These are phyloP conservation scores for Fomes fomentarius DNA, from an alignment of 1,284 basidiomycete species.

Conservation along the genomic window DNA sequence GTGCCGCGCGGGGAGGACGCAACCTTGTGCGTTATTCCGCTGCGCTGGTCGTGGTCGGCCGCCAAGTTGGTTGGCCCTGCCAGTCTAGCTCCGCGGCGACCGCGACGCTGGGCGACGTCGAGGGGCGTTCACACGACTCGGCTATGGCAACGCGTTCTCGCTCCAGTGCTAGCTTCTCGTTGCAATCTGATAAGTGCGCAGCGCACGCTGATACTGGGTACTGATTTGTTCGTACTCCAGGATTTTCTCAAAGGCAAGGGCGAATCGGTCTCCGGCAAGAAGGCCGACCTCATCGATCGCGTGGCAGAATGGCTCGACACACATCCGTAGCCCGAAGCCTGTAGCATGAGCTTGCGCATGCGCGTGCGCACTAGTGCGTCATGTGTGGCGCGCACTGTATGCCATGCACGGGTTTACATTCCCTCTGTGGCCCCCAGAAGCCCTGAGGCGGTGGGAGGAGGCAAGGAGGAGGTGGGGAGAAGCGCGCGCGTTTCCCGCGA, in stretches of 20 bases:
- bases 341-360: too few species aligned
- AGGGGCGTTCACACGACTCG: conserved; percentile 7
- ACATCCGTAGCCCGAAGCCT: conserved; percentile 31
- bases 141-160: conserved; percentile 17
- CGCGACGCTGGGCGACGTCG: conserved; percentile 7
- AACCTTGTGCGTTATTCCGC: neutral
- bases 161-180: neutral
- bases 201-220: conserved; percentile 19
- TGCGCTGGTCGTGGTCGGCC: neutral
- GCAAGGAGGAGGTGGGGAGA: neutral
- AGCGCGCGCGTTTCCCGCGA: conserved; percentile 18
- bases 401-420: neutral
- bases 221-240: conserved; percentile 38
- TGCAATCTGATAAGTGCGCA: conserved; percentile 6
- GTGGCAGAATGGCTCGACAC: conserved; percentile 61
- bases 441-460: neutral
- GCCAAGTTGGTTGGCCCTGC: conserved; percentile 3
- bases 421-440: neutral
- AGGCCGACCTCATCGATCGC: conserved; percentile 69
- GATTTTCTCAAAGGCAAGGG: conserved; percentile 72
- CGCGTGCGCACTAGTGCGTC: neutral
- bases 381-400: neutral
- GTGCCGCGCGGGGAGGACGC: neutral
- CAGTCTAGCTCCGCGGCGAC: conserved; percentile 11
- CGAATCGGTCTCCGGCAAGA: conserved; percentile 63